Evolutionary conservation across 179 eudicot species (phyloP), one percentile per base, ranked within the genome.

Genomic region (Camellia oleifera): DNA sequence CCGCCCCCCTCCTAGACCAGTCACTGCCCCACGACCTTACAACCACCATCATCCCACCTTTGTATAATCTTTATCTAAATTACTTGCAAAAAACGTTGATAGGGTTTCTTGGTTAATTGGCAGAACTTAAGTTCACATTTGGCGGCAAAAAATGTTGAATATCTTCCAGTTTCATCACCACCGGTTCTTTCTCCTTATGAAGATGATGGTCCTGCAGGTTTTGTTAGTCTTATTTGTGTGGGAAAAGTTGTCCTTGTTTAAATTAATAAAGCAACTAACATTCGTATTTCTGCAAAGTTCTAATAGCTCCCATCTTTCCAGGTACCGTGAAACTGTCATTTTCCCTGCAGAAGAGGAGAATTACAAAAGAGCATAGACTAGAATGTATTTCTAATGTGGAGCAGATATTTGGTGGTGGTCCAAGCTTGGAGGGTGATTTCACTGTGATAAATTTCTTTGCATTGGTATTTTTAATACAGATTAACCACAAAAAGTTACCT

Each of bases 361-460:
- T 94, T 72, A 87, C 84, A 48, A 84, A 81, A 79, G 85, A 88
- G 57, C 99, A 92, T 80, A 87, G 97, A 80, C 78, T 79, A 76
- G 92, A 94, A 79, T 94, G 97, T 74, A 66, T 92, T 70, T 78
- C 83, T 5, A 63, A 88, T 63, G 81, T 92, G 83, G 98, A 92
- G 81, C 81, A 65, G 83, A 87, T 89, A 78, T 93, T 86, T 83
- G 97, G 94, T 76, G 91, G 88, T 84, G 84, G 85, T 78, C 85
- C 87, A 42, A 73, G 71, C 79, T 60, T 88, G 70, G 82, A 86
- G 83, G 88, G 88, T 68, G 98, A 94, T 85, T 86, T 97, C 83
- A 81, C 92, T 54, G 85, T 91, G 87, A 91, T 97, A 65, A 97
- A 97, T 85, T 90, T 97, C 80, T 97, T 97, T 79, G 99, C 98